Evolutionary conservation across 2,329 filamentous ascomycete species (phyloP).

Genomic region (Botrytis tulipae): DNA sequence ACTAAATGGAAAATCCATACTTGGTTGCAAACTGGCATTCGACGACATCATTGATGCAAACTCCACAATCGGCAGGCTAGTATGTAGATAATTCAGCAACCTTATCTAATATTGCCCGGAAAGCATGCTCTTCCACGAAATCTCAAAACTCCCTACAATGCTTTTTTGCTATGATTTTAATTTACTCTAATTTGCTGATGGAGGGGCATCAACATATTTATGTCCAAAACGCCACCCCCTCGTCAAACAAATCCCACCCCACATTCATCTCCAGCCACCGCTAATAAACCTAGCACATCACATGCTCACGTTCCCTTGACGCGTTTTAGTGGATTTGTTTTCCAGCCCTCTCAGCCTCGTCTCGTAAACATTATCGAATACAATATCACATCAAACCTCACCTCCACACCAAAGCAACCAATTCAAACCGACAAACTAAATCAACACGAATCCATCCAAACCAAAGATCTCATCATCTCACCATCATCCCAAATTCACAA

Average conservation of each 20-base stretch:
- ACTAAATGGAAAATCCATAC: not conserved
- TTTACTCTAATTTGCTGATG: too few relatives aligned
- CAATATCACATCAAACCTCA: not conserved
- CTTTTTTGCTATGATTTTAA: too few relatives aligned
- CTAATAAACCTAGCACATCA: not conserved
- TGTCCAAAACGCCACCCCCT: not conserved
- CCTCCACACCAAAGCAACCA: not conserved
- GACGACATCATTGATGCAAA: not conserved
- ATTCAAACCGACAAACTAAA: not conserved
- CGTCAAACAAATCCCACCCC: not conserved
- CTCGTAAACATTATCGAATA: not conserved
- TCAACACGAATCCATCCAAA: not conserved
- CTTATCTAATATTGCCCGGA: too few relatives aligned
- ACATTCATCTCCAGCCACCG: not conserved
- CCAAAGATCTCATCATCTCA: not conserved
- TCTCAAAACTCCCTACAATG: too few relatives aligned
- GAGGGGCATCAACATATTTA: not conserved
- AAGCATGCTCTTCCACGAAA: too few relatives aligned
- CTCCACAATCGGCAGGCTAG: not conserved
- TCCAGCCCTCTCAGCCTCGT: not conserved
- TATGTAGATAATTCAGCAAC: not conserved
- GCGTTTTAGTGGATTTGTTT: constrained; percentile 1
- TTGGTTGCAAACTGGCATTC: not conserved
- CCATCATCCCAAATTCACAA: not conserved
- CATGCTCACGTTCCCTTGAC: not conserved